Evolutionary conservation across 306 rosid genomes (phyloP), one percentile per base, ranked within the genome.

Genomic region (Glycine tomentella): DNA sequence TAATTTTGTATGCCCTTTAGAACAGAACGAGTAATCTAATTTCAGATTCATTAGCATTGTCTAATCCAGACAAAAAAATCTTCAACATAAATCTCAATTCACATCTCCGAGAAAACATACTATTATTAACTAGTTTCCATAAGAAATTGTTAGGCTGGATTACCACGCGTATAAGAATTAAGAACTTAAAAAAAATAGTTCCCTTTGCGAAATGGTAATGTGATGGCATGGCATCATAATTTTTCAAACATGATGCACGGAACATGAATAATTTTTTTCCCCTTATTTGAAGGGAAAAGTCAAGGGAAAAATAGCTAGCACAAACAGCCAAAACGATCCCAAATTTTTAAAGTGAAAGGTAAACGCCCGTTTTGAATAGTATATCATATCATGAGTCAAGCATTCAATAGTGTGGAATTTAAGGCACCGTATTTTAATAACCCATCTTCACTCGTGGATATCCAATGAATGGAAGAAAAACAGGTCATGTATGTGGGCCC

Each of bases 401-500:
- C 49, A 16, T 58, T 73, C 81, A 81, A 85, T 58, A 51, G 74
- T 51, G 75, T 68, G 20, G 62, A 72, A 49, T 72, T 64, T 42
- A 81, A 66, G 79, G 83, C 74, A 81, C 38, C 17, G 11, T 74
- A 72, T 75, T 49, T 69, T 79, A 80, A 34, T 73, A 64, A 8
- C 45, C 61, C 15, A 44, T 69, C 69, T 80, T 75, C 58, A 42
- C 31, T 69, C 4, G 5, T 15, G 51, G 72, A 72, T 45, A 42
- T 5, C 71, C 50, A 77, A 77, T 80, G 84, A 10, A 74, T 8
- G 36, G 36, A 80, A 72, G 40, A 40, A 61, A 67, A 13, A 70
- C 75, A 61, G 64, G 25, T 68, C 79, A 67, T 55, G 16, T 17
- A 36, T 42, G 84, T 81, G 87, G 90, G 65, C 17, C 77, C 46